Evolutionary conservation across 2,329 filamentous ascomycete species (phyloP), one percentile per base, ranked within the genome.

Genomic region (Alternaria dauci): DNA sequence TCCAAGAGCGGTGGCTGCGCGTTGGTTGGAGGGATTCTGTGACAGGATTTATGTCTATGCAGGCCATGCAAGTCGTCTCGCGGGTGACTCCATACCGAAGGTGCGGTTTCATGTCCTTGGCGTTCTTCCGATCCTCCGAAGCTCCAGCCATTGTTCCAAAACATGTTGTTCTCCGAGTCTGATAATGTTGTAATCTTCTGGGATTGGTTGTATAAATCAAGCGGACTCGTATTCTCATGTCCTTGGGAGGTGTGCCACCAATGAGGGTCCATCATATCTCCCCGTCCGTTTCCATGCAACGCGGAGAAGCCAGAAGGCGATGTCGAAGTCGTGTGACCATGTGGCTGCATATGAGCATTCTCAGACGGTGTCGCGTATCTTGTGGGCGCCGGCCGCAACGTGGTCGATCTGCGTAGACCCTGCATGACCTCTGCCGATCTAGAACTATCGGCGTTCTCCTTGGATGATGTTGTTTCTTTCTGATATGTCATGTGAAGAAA

Each of bases 271-370:
- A 20, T 20, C 23, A 18, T 42, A 1, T 20, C 36, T 1, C 43
- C 34, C 26, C 23, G 18, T 25, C 57, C 50, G 39, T 61, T 59
- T 26, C 59, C 58, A 32, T 52, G 44, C 9, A 58, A 32, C 11
- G 34, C 34, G 39, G 58, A 50, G 53, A 64, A 52, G 14, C 53
- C 50, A 30, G 55, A 56, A 54, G 62, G 64, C 52, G 71, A 67
- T 46, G 58, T 64, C 60, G 66, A 65, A 47, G 51, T 62, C 47
- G 66, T 71, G 62, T 62, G 65, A 71, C 67, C 61, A 56, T 66
- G 70, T 69, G 66, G 66, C 69, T 70, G 50, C 38, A 39, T 65
- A 56, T 7, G 18, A 50, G 60, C 46, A 32, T 66, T 63, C 34
- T 65, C 61, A 46, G 65, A 64, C 50, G 5, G 20, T 25, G 63